A percentile compares a stretch with the other conserved stretches of the same genome.
Evolutionary conservation across 768 basidiomycete genomes (phyloP).

Genomic region (Boletus vinaceobasis): DNA sequence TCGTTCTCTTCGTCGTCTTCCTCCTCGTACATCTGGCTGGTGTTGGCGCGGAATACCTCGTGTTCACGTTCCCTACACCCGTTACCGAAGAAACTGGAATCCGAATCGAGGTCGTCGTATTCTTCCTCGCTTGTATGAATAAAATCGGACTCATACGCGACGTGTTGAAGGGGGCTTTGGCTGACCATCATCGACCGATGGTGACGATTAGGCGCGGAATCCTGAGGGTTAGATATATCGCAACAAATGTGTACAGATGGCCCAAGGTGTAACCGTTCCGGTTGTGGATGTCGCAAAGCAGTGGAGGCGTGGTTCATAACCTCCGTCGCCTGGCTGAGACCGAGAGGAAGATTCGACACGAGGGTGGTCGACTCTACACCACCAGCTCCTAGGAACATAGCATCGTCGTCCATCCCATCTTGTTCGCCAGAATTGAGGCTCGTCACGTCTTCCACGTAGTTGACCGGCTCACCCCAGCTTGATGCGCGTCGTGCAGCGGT

Average conservation of each 20-base stretch:
- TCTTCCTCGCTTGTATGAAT: constrained; percentile 30
- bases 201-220: constrained; percentile 21
- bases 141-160: constrained; percentile 31
- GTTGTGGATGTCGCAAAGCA: constrained; percentile 29
- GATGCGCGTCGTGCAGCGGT: constrained; percentile 56
- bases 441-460: constrained; percentile 39
- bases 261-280: constrained; percentile 25
- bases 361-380: constrained; percentile 37
- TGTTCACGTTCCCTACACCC: constrained; percentile 23
- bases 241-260: constrained; percentile 21
- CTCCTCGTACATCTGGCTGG: constrained; percentile 32
- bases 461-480: constrained; percentile 57
- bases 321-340: constrained; percentile 26
- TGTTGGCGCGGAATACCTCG: constrained; percentile 29
- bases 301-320: constrained; percentile 16
- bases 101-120: constrained; percentile 32
- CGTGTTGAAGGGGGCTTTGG: constrained; percentile 38
- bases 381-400: constrained; percentile 51
- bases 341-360: constrained; percentile 34
- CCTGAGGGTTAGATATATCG: constrained; percentile 23
- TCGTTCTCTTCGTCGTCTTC: constrained; percentile 36
- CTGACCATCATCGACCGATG: constrained; percentile 35
- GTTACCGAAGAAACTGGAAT: constrained; percentile 34
- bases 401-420: constrained; percentile 47
- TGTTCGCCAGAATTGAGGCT: constrained; percentile 46